Evolutionary conservation across 2,329 filamentous ascomycete species (phyloP), one percentile per base, ranked within the genome.

Genomic region (Alternaria sp.): DNA sequence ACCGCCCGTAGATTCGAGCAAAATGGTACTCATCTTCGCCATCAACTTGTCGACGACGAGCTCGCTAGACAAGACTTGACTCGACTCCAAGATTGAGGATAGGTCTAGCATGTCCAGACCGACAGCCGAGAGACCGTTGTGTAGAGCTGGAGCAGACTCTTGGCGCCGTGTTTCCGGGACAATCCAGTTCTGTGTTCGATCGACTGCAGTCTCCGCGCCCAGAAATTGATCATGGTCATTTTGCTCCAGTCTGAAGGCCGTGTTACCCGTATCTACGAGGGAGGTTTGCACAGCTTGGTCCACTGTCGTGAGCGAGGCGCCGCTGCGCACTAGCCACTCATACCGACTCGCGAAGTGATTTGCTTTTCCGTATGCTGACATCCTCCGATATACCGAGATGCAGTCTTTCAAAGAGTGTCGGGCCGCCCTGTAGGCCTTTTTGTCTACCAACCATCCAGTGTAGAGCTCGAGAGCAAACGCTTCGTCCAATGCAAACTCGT

Each of bases 21-120:
- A 92, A 65, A 94, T 92, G 65, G 93, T 89, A 70, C 91, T 92
- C 88, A 95, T 93, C 45, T 92, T 94, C 72, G 90, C 89, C 64
- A 94, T 85, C 5, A 95, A 84, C 71, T 90, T 87, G 67, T 94
- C 91, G 12, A 94, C 87, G 67, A 91, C 87, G 11, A 95, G 80
- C 55, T 94, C 90, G 15, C 91, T 94, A 5, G 92, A 94, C 46
- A 95, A 89, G 46, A 94, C 87, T 75, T 94, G 92, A 10, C 90
- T 93, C 3, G 90, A 92, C 70, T 92, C 89, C 14, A 95, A 83
- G 62, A 95, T 94, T 23, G 90, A 90, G 45, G 92, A 90, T 65
- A 94, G 79, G 77, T 94, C 92, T 74, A 95, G 89, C 89, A 95
- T 94, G 80, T 95, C 92, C 57, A 95, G 85, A 5, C 84, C 84